phyloP scores from a whole-genome alignment of 176 grass and related monocot species.

The Musa acuminata region DNA sequence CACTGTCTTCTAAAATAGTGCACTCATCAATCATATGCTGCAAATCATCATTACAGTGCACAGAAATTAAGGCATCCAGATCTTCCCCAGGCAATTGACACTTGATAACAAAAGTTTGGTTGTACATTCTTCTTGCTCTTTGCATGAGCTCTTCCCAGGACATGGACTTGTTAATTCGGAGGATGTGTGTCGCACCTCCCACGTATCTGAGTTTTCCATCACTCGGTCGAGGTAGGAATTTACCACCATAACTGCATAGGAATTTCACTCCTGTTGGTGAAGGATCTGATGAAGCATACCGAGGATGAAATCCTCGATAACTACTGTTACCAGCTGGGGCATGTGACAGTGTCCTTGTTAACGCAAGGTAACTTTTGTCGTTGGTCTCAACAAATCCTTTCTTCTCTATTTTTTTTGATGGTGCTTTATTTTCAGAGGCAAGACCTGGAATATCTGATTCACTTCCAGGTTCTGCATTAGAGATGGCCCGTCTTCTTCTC shows the following conservation, averaged over 20 bases:
- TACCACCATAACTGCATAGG: constrained; percentile 67
- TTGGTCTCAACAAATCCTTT: neutral
- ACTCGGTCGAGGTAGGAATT: constrained; percentile 66
- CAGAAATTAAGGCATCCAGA: constrained; percentile 67
- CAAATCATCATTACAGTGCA: constrained; percentile 67
- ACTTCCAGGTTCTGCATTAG: neutral
- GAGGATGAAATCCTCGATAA: constrained; percentile 24
- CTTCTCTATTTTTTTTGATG: neutral
- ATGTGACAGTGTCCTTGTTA: neutral
- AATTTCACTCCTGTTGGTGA: constrained; percentile 47
- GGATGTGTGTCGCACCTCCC: constrained; percentile 56
- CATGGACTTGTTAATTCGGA: constrained; percentile 44
- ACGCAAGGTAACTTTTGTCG: neutral
- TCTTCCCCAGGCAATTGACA: constrained; percentile 78
- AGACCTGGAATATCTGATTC: neutral
- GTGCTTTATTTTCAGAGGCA: neutral
- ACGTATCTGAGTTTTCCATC: constrained; percentile 66
- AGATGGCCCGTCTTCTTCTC: constrained; percentile 15
- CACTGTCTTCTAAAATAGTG: constrained; percentile 20
- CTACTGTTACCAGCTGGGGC: neutral
- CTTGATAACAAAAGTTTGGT: constrained; percentile 44
- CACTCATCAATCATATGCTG: constrained; percentile 83
- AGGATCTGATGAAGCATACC: constrained; percentile 9
- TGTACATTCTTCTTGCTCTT: constrained; percentile 36
- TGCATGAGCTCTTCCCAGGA: constrained; percentile 54